phyloP scores from a whole-genome alignment of 305 asterid species.

The Ajuga reptans region DNA sequence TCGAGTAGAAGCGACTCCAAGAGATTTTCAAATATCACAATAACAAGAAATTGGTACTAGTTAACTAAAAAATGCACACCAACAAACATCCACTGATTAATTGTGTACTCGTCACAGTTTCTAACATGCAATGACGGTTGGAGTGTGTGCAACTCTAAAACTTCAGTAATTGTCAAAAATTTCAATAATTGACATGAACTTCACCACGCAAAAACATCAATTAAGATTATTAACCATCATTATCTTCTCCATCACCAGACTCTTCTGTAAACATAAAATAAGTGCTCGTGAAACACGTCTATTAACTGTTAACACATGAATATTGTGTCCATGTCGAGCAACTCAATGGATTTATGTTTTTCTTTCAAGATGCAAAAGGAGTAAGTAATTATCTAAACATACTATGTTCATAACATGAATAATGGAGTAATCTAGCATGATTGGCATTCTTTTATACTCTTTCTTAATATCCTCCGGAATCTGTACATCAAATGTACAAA shows the following conservation, averaged over 20 bases:
- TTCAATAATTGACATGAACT: background rate
- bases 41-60: background rate
- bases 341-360: background rate
- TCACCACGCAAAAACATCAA: background rate
- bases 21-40: conserved; percentile 12
- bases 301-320: background rate
- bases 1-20: background rate
- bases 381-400: background rate
- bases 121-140: conserved; percentile 4
- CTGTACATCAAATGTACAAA: background rate
- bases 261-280: background rate
- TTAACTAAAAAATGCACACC: conserved; percentile 6
- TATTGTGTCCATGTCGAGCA: conserved; percentile 10
- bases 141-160: background rate
- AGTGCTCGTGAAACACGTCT: background rate
- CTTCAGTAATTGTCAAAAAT: background rate
- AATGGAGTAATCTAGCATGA: background rate
- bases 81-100: background rate
- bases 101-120: background rate
- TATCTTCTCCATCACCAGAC: background rate
- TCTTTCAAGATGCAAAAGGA: conserved; percentile 12
- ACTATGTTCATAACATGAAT: background rate
- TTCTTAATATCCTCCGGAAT: conserved; percentile 2
- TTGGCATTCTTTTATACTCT: background rate
- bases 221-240: conserved; percentile 1